A percentile compares a stretch with the other conserved stretches of the same genome.
Conservation (phyloP, 768 basidiomycete genomes). For the Hypholoma sublateritium region DNA sequence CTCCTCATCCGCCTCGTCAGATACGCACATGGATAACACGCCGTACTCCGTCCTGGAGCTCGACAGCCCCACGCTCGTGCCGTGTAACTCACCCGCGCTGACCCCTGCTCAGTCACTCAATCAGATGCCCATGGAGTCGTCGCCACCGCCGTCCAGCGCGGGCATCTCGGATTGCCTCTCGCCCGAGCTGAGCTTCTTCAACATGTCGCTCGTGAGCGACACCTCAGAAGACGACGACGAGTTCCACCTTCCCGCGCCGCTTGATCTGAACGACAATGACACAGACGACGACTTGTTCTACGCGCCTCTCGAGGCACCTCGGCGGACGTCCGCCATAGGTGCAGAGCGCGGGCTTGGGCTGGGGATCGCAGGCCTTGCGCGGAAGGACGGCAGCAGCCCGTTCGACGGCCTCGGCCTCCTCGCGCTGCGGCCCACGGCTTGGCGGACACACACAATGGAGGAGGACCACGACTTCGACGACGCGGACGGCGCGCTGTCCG, state of each 20-base stretch:
- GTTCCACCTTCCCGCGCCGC: not conserved
- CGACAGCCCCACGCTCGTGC: conserved; percentile 5
- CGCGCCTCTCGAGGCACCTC: not conserved
- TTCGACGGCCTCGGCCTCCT: conserved; percentile 19
- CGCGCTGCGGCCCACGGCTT: not conserved
- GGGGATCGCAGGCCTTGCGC: conserved; percentile 13
- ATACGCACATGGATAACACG: no score
- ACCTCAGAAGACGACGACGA: conserved; percentile 11
- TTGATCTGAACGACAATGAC: conserved; percentile 1
- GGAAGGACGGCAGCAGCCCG: conserved; percentile 10
- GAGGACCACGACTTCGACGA: not conserved
- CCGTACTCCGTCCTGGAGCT: not conserved
- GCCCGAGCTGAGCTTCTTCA: conserved; percentile 4
- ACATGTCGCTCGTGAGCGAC: conserved; percentile 19
- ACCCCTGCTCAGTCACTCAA: conserved; percentile 11
- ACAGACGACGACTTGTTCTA: not conserved
- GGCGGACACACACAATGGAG: not conserved
- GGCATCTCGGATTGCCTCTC: not conserved
- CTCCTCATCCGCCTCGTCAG: no score
- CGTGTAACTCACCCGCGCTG: conserved; percentile 11
- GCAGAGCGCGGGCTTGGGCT: conserved; percentile 7
- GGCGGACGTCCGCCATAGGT: not conserved
- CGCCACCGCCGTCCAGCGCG: not conserved
- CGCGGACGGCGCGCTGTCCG: conserved; percentile 10
- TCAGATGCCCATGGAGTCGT: not conserved